These are phyloP conservation scores for Elongisporangium prolatum DNA, from an alignment of 352 stramenopile genomes.

Conservation along the genomic window DNA sequence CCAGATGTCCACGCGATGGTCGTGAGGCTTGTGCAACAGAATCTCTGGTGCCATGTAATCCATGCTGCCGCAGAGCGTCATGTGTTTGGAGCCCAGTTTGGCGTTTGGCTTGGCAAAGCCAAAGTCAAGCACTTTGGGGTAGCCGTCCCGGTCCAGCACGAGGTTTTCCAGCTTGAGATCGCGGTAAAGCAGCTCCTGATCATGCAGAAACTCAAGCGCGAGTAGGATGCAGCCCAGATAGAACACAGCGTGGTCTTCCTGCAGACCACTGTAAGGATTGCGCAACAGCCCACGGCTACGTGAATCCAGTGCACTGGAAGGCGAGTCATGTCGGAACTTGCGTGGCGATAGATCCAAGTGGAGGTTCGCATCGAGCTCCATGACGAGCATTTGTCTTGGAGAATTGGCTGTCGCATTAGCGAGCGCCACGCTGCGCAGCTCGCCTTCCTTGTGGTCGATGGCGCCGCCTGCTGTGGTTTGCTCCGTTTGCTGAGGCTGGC, in stretches of 20 bases:
- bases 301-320: background rate
- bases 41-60: conserved; percentile 81
- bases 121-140: conserved; percentile 77
- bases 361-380: background rate
- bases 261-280: conserved; percentile 56
- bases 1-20: conserved; percentile 62
- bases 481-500: conserved; percentile 11
- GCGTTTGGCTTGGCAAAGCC: conserved; percentile 55
- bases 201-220: conserved; percentile 86
- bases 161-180: conserved; percentile 89
- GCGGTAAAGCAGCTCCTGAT: conserved; percentile 59
- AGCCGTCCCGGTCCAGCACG: conserved; percentile 83
- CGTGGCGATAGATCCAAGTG: background rate
- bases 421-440: conserved; percentile 9
- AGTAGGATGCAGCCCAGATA: conserved; percentile 93
- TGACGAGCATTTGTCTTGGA: background rate
- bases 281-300: conserved; percentile 7
- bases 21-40: conserved; percentile 50
- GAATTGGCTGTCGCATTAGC: conserved; percentile 10
- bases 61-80: conserved; percentile 65
- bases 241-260: conserved; percentile 87
- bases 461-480: conserved; percentile 8
- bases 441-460: conserved; percentile 1
- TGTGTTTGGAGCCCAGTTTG: conserved; percentile 14
- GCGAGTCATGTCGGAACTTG: background rate